Evolutionary conservation across 257 asterid species (phyloP).

Genomic region (Solanum megistacrolobum): DNA sequence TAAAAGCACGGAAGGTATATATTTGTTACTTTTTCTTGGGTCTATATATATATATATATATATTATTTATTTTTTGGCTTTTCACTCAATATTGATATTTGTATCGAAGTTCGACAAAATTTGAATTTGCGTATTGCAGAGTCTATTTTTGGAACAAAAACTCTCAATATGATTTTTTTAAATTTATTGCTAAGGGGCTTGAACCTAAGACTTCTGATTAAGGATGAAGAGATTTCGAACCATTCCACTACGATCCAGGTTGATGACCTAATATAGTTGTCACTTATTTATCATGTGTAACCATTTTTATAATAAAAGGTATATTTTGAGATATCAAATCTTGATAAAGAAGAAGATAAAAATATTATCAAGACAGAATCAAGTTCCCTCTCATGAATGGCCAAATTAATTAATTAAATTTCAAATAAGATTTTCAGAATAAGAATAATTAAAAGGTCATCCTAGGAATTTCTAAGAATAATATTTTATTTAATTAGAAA

Average conservation of each 20-base stretch:
- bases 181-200: accelerated
- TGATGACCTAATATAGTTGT: neutral
- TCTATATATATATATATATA: too few species aligned
- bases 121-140: accelerated
- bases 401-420: neutral
- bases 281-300: neutral
- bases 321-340: neutral
- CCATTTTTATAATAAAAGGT: neutral
- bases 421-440: neutral
- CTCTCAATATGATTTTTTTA: too few species aligned
- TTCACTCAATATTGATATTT: too few species aligned
- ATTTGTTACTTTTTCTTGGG: neutral
- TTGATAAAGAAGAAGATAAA: neutral
- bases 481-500: neutral
- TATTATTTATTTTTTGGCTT: neutral
- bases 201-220: too few species aligned
- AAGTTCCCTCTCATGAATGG: neutral
- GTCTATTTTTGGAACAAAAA: too few species aligned
- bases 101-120: too few species aligned
- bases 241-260: neutral
- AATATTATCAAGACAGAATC: neutral
- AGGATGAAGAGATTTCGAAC: neutral
- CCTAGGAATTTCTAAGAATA: neutral
- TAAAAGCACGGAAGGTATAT: neutral
- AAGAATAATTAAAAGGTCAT: neutral